Percentiles rank a stretch among this genome's conserved stretches.
phyloP scores from a whole-genome alignment of 192 early-diverging fungal genomes.

The Podila epigama region DNA sequence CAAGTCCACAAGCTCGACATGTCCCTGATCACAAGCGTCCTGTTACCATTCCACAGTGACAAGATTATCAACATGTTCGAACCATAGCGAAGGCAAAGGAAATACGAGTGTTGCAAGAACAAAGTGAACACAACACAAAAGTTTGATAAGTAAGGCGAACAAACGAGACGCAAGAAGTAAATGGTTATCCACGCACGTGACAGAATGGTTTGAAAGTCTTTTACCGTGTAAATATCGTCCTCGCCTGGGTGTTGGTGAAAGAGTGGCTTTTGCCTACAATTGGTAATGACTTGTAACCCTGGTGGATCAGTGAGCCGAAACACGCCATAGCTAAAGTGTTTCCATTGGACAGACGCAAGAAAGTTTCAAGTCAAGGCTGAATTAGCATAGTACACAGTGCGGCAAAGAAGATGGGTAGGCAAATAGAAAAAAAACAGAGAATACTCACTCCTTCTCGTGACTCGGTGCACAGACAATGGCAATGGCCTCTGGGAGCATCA shows the following conservation, averaged over 20 bases:
- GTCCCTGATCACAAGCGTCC: slow-evolving; percentile 44
- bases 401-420: neutral
- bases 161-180: no score
- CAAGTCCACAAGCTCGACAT: slow-evolving; percentile 37
- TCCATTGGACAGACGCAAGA: neutral
- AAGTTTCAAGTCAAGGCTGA: no score
- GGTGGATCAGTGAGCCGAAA: slow-evolving; percentile 89
- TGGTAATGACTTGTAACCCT: slow-evolving; percentile 80
- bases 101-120: no score
- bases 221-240: slow-evolving; percentile 61
- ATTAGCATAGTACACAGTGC: no score
- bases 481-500: slow-evolving; percentile 91
- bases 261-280: slow-evolving; percentile 68
- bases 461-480: slow-evolving; percentile 89
- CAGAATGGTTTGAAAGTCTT: no score
- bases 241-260: slow-evolving; percentile 87
- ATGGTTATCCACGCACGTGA: no score
- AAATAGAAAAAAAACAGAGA: neutral
- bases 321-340: slow-evolving; percentile 66
- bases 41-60: no score
- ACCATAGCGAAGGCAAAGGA: no score
- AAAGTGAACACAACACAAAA: no score
- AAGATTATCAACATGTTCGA: no score
- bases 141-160: neutral
- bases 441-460: slow-evolving; percentile 64